Evolutionary conservation across 495 filamentous ascomycete species (phyloP).

Genomic region (Penicillium bovifimosum): DNA sequence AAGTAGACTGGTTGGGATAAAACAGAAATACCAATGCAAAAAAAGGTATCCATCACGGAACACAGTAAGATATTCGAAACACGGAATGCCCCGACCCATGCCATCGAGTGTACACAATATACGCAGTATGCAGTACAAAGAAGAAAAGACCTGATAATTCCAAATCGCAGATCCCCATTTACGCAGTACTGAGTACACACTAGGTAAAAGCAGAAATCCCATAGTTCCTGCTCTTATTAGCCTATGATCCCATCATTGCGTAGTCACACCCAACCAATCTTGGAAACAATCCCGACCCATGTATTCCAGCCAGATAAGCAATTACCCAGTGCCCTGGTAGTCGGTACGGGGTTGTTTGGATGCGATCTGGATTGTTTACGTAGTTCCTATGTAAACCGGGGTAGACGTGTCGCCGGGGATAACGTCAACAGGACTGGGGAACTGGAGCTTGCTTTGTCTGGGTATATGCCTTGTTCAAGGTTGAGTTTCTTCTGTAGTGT

Average conservation of each 20-base stretch:
- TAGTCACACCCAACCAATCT: background rate
- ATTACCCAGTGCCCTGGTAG: background rate
- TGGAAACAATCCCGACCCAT: background rate
- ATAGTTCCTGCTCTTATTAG: too few species aligned
- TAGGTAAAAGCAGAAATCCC: too few species aligned
- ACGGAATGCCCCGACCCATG: background rate
- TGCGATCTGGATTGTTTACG: background rate
- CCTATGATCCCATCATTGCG: conserved; percentile 9
- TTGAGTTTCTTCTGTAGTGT: too few species aligned
- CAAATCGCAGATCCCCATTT: too few species aligned
- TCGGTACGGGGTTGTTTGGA: background rate
- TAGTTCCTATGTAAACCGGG: too few species aligned
- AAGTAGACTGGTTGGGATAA: too few species aligned
- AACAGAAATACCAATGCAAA: too few species aligned
- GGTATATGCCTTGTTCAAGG: background rate
- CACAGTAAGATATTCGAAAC: background rate
- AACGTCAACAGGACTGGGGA: background rate
- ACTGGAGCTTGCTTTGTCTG: background rate
- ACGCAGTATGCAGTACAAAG: too few species aligned
- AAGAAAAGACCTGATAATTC: too few species aligned
- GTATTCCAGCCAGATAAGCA: background rate
- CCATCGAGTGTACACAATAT: background rate
- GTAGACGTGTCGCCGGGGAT: too few species aligned
- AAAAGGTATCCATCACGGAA: too few species aligned
- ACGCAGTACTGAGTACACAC: too few species aligned